Evolutionary conservation across 2,329 filamentous ascomycete species (phyloP).

Genomic region (Saccharata proteae): DNA sequence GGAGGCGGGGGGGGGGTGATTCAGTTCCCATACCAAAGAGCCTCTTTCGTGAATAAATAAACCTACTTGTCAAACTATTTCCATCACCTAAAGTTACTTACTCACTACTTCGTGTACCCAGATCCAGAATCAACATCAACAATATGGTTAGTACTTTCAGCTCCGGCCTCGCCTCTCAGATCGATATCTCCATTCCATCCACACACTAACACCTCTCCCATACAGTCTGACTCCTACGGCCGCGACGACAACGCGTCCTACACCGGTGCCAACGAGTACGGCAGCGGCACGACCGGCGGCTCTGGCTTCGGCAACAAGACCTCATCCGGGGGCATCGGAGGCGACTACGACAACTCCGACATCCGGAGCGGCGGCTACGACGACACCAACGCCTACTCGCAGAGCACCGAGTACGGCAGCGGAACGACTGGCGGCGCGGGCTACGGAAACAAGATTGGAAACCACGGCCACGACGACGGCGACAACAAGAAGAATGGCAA

Average conservation of each 20-base stretch:
- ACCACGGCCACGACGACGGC: background rate
- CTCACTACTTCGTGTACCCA: too few species aligned
- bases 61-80: too few species aligned
- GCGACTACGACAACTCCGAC: slow-evolving; percentile 11
- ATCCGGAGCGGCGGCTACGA: slow-evolving; percentile 14
- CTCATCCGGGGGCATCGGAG: slow-evolving; percentile 8
- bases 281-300: slow-evolving; percentile 20
- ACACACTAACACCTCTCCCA: too few species aligned
- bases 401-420: slow-evolving; percentile 15
- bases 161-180: too few species aligned
- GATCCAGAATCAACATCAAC: too few species aligned
- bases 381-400: background rate
- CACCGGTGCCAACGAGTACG: slow-evolving; percentile 17
- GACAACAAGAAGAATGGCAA: slow-evolving; percentile 10
- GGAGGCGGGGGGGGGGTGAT: too few species aligned
- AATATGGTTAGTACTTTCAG: too few species aligned
- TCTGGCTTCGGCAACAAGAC: slow-evolving; percentile 28
- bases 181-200: too few species aligned
- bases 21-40: too few species aligned
- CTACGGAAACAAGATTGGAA: slow-evolving; percentile 24
- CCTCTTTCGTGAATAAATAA: too few species aligned
- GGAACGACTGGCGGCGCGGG: slow-evolving; percentile 22
- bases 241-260: slow-evolving; percentile 17
- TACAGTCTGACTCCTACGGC: too few species aligned
- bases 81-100: too few species aligned